Percentiles rank a stretch among this genome's conserved stretches.
Evolutionary conservation across 176 grass and related monocot species (phyloP).

Genomic region (Melocanna baccifera): DNA sequence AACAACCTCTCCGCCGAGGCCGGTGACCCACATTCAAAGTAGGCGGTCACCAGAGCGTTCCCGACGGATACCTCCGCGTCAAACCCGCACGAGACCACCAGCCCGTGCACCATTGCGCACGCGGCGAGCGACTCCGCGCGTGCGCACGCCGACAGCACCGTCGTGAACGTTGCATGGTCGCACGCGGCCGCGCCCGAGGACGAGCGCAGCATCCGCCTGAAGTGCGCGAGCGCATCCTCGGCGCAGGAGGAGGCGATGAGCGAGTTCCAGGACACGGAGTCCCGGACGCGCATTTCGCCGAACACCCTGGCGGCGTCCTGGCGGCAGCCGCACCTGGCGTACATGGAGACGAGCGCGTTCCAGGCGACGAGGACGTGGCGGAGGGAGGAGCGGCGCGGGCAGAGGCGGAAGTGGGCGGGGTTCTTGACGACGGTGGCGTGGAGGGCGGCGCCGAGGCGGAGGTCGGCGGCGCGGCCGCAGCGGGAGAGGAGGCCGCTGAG

Average conservation of each 20-base stretch:
- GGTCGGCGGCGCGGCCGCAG: constrained; percentile 54
- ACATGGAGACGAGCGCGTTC: constrained; percentile 66
- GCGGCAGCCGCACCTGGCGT: constrained; percentile 50
- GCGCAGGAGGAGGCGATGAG: constrained; percentile 43
- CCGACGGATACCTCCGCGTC: constrained; percentile 40
- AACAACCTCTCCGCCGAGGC: constrained; percentile 50
- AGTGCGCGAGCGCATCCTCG: constrained; percentile 33
- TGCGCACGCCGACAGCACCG: constrained; percentile 51
- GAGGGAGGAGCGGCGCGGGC: neutral
- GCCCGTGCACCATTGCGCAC: constrained; percentile 49
- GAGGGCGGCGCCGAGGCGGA: constrained; percentile 56
- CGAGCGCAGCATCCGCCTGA: constrained; percentile 54
- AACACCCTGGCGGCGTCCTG: constrained; percentile 51
- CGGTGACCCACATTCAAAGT: constrained; percentile 50
- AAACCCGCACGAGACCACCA: constrained; percentile 41
- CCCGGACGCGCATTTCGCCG: constrained; percentile 62
- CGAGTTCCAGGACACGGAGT: constrained; percentile 80
- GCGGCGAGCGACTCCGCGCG: constrained; percentile 15
- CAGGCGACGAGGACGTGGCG: constrained; percentile 42
- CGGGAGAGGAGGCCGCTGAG: constrained; percentile 61
- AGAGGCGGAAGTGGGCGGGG: constrained; percentile 26
- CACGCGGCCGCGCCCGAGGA: neutral
- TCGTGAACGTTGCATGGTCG: constrained; percentile 67
- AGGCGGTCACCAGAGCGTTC: constrained; percentile 65
- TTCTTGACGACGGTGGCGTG: constrained; percentile 63